These are phyloP conservation scores for Boletus rufocinnamomeus DNA, from an alignment of 768 basidiomycete genomes.

Conservation along the genomic window DNA sequence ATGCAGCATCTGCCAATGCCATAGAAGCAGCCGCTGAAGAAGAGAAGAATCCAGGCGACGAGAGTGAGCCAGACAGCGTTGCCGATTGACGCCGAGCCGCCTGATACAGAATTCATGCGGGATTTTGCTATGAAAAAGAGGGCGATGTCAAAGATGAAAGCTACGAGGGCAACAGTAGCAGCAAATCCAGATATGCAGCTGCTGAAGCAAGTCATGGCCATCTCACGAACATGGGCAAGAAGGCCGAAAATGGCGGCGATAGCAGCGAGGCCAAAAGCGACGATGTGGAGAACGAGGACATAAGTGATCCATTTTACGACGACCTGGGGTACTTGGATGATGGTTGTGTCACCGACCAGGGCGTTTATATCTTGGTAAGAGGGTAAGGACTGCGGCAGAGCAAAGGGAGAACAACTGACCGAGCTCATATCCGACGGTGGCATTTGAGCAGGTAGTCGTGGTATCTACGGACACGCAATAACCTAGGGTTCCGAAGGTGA, in stretches of 20 bases:
- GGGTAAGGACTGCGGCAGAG: conserved; percentile 8
- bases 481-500: conserved; percentile 88
- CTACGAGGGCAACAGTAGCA: conserved; percentile 74
- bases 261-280: conserved; percentile 76
- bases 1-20: conserved; percentile 84
- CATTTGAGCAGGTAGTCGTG: conserved; percentile 71
- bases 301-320: conserved; percentile 96
- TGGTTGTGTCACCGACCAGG: conserved; percentile 67
- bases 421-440: conserved; percentile 85
- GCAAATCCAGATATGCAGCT: conserved; percentile 81
- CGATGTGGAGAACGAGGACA: conserved; percentile 86
- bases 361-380: conserved; percentile 68
- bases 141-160: conserved; percentile 91
- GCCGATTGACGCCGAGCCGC: conserved; percentile 82
- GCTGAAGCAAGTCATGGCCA: conserved; percentile 83
- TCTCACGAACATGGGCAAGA: conserved; percentile 83
- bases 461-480: conserved; percentile 70
- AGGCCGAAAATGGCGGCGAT: conserved; percentile 79
- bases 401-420: conserved; percentile 49
- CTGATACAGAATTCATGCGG: conserved; percentile 70
- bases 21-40: conserved; percentile 90
- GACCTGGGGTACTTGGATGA: conserved; percentile 75
- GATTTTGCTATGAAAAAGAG: conserved; percentile 89
- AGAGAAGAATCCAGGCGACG: conserved; percentile 80
- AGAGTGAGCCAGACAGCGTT: conserved; percentile 90